Conservation (phyloP, 495 filamentous ascomycete genomes). For the Jackrogersella minutella region DNA sequence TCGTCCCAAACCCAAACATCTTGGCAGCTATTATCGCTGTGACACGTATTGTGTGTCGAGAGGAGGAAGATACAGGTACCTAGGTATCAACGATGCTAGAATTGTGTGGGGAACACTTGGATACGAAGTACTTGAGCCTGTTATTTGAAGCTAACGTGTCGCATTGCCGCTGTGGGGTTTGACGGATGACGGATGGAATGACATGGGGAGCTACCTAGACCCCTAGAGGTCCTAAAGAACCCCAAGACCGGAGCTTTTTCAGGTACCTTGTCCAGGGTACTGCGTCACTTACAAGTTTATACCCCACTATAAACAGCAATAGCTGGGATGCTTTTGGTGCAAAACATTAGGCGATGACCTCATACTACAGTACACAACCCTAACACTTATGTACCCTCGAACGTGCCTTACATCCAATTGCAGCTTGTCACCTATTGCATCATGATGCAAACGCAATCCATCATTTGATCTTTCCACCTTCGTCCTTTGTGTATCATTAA, state of each 20-base stretch:
- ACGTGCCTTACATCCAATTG: conserved; percentile 17
- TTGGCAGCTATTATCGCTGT: neutral
- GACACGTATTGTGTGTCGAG: conserved; percentile 2
- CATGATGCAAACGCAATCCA: conserved; percentile 34
- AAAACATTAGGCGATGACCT: conserved; percentile 26
- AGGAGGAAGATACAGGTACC: conserved; percentile 2
- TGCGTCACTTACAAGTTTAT: conserved; percentile 20
- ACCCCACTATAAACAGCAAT: conserved; percentile 20
- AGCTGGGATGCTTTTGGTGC: conserved; percentile 16
- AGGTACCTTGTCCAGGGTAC: conserved; percentile 12
- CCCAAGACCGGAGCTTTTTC: conserved; percentile 22
- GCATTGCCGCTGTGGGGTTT: no score
- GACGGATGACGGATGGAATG: no score
- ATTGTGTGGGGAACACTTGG: neutral
- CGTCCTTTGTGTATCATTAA: conserved; percentile 6
- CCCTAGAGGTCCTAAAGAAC: neutral
- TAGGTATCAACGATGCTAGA: no score
- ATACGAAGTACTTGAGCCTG: no score
- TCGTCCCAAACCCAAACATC: neutral
- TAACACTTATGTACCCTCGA: conserved; percentile 12
- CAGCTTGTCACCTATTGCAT: conserved; percentile 4
- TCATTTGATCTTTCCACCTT: no score
- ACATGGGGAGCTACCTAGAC: no score
- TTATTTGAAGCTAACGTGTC: no score
- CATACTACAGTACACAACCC: neutral